Percentiles rank a stretch among this genome's conserved stretches.
Conservation (phyloP, 345 rosid species). For the Acer campestre region DNA sequence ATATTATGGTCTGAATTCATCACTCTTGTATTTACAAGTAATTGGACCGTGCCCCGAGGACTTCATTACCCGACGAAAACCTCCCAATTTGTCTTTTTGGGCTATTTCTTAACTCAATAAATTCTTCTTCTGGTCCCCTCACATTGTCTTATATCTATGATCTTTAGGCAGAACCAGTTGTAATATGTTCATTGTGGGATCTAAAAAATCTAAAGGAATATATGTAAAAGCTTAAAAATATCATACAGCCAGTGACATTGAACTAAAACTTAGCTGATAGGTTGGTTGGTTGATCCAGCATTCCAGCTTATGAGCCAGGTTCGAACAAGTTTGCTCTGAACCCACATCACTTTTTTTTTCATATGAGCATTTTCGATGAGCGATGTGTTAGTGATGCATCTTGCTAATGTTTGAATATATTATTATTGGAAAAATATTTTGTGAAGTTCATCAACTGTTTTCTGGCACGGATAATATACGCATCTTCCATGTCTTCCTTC, state of each 20-base stretch:
- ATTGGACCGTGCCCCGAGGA: constrained; percentile 18
- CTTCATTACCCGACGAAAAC: constrained; percentile 9
- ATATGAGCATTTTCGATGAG: neutral
- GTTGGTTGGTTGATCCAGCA: neutral
- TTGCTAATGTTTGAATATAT: too few species aligned
- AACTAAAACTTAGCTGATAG: neutral
- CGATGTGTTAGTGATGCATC: neutral
- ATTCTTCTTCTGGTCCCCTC: constrained; percentile 31
- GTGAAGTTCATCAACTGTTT: neutral
- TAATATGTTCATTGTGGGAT: neutral
- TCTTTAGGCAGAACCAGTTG: neutral
- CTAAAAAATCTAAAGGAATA: too few species aligned
- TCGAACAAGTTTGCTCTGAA: neutral
- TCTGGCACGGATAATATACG: neutral
- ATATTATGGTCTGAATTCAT: constrained; percentile 19
- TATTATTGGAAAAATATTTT: neutral
- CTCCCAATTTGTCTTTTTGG: neutral
- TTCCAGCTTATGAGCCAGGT: neutral
- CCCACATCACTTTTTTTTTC: too few species aligned
- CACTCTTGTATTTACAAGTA: neutral
- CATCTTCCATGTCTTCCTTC: neutral
- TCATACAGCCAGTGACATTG: neutral
- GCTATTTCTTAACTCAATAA: constrained; percentile 15
- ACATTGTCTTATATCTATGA: constrained; percentile 14
- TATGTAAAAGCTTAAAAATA: too few species aligned